Conservation (phyloP, 2,329 filamentous ascomycete species). For the Corinectria fuckeliana region DNA sequence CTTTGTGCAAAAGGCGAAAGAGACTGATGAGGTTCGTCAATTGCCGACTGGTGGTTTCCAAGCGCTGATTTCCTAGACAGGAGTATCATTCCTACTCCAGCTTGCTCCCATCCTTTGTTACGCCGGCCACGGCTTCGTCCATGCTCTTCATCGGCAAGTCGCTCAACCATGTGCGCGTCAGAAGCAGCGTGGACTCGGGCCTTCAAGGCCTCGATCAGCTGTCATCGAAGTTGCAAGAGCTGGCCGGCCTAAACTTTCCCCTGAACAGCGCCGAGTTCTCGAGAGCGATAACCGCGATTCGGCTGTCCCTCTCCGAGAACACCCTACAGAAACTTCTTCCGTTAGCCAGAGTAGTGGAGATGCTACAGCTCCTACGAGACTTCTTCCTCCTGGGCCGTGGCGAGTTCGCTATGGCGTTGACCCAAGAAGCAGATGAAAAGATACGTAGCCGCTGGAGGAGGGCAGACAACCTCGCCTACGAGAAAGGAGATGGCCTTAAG, state of each 20-base stretch:
- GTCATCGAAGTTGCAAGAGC: slow-evolving; percentile 70
- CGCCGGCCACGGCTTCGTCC: slow-evolving; percentile 74
- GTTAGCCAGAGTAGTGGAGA: slow-evolving; percentile 75
- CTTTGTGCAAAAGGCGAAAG: slow-evolving; percentile 69
- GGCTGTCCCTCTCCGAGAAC: slow-evolving; percentile 82
- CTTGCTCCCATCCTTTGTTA: slow-evolving; percentile 82
- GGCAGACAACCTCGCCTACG: slow-evolving; percentile 63
- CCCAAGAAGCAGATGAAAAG: slow-evolving; percentile 82
- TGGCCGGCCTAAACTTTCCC: slow-evolving; percentile 74
- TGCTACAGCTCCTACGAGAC: slow-evolving; percentile 78
- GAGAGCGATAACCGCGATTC: slow-evolving; percentile 75
- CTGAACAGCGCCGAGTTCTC: slow-evolving; percentile 76
- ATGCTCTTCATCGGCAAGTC: slow-evolving; percentile 92
- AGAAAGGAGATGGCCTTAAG: slow-evolving; percentile 57
- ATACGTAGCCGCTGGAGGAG: slow-evolving; percentile 76
- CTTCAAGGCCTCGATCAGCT: slow-evolving; percentile 64
- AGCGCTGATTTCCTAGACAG: slow-evolving; percentile 38
- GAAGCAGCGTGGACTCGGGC: slow-evolving; percentile 52
- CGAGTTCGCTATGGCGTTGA: slow-evolving; percentile 88
- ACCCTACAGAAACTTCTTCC: slow-evolving; percentile 84
- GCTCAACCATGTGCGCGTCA: slow-evolving; percentile 78
- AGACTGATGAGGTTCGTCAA: slow-evolving; percentile 49
- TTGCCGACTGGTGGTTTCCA: background rate
- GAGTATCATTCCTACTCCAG: slow-evolving; percentile 65
- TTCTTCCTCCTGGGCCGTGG: slow-evolving; percentile 89